phyloP scores from a whole-genome alignment of 345 rosid genomes.

The Anastatica hierochuntica region DNA sequence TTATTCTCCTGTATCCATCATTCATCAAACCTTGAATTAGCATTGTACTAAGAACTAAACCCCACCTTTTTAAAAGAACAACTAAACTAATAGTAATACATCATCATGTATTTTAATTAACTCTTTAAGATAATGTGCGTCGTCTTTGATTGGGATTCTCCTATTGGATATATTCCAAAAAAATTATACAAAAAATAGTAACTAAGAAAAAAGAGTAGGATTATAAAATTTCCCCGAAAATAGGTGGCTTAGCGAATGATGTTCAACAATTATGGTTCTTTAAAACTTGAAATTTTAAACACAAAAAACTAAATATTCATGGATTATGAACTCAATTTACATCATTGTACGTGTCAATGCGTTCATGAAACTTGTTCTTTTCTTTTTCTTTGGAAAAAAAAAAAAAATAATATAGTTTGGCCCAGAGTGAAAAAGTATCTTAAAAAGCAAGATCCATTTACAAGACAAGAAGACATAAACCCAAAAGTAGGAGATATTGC shows the following conservation, averaged over 20 bases:
- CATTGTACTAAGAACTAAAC: slow-evolving; percentile 21
- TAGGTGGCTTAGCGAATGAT: no score
- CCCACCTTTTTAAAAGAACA: slow-evolving; percentile 15
- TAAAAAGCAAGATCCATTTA: slow-evolving; percentile 31
- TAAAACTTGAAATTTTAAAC: no score
- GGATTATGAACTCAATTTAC: no score
- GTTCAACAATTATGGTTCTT: no score
- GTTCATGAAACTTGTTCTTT: neutral
- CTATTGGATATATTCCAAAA: no score
- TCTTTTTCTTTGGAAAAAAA: neutral
- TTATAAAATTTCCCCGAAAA: no score
- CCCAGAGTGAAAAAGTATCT: slow-evolving; percentile 15
- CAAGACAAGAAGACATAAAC: slow-evolving; percentile 31
- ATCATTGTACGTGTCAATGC: neutral
- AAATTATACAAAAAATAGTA: no score
- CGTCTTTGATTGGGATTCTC: no score
- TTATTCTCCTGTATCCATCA: slow-evolving; percentile 12
- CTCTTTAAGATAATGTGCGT: no score
- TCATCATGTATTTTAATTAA: neutral
- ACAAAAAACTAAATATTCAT: no score
- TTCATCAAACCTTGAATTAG: slow-evolving; percentile 25
- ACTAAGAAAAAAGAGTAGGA: no score
- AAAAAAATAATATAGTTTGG: neutral
- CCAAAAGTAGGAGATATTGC: slow-evolving; percentile 26
- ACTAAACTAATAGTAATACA: slow-evolving; percentile 17